Base-by-base conservation (phyloP, 176 grass and related monocot species). In the Paspalum notatum region DNA sequence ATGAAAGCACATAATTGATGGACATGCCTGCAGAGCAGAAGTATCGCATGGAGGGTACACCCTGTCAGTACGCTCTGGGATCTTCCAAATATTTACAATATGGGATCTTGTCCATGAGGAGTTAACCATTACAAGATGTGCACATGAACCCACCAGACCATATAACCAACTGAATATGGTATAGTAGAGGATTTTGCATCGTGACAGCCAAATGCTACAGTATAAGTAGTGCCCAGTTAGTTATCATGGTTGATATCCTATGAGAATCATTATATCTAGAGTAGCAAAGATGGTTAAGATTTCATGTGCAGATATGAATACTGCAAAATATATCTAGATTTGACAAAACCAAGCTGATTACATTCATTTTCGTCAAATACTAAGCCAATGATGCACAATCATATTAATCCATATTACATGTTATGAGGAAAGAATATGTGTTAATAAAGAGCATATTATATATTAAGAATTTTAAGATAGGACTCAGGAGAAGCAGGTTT, bases 21-120 rank as follows among this genome's bases (percentile, higher is more conserved):
- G 55, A 75, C 61, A 79, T 80, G 88, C 95, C 92, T 95, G 88
- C 57, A 99, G 87, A 54, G 86, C 67, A 17, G 84, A 99, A 83
- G 96, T 95, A 66, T 93, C 92, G 18, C 96, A 99, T 80, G 96
- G 96, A 76, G 96, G 96, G 53, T 93, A 99, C 21, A 99, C 92
- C 87, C 80, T 87, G 74, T 81, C 95, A 79, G 76, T 95, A 84
- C 82, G 90, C 59, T 72, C 84, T 72, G 92, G 92, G 84, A 99
- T 91, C 75, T 89, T 91, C 95, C 92, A 95, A 74, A 91, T 82
- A 40, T 85, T 91, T 62, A 89, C 73, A 80, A 98, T 95, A 71
- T 95, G 92, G 24, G 92, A 91, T 75, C 76, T 91, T 71, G 92
- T 98, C 95, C 95, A 98, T 37, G 95, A 98, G 11, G 95, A 98